These are phyloP conservation scores for Tylopilus balloui DNA, from an alignment of 768 basidiomycete species.

Conservation along the genomic window DNA sequence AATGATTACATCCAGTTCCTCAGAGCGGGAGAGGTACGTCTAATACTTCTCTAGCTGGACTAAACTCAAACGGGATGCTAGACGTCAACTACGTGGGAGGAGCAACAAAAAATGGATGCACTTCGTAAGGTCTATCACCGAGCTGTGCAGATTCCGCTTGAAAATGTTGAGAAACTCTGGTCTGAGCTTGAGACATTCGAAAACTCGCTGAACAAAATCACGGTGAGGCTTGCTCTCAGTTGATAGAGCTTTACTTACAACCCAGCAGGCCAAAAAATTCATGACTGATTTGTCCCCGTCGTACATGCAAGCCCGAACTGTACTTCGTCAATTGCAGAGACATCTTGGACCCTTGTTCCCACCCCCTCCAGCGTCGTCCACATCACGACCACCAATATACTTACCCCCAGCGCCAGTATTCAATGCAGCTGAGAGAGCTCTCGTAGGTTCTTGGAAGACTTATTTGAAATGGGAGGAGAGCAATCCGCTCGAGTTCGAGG, in stretches of 20 bases:
- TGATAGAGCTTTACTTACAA: slow-evolving; percentile 9
- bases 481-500: slow-evolving; percentile 91
- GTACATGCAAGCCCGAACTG: slow-evolving; percentile 92
- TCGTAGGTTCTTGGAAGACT: slow-evolving; percentile 83
- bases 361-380: slow-evolving; percentile 40
- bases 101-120: slow-evolving; percentile 91
- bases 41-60: not conserved
- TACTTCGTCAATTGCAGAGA: slow-evolving; percentile 76
- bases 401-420: slow-evolving; percentile 73
- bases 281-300: slow-evolving; percentile 87
- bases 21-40: slow-evolving; percentile 66
- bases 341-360: slow-evolving; percentile 61
- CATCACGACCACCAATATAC: slow-evolving; percentile 42
- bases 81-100: slow-evolving; percentile 88
- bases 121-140: slow-evolving; percentile 90
- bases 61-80: slow-evolving; percentile 21
- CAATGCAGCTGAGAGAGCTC: slow-evolving; percentile 61
- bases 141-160: slow-evolving; percentile 90
- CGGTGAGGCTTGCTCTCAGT: slow-evolving; percentile 38
- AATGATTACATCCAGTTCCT: slow-evolving; percentile 90
- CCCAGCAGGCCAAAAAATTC: slow-evolving; percentile 83
- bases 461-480: slow-evolving; percentile 95
- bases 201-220: slow-evolving; percentile 81
- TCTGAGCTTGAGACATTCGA: slow-evolving; percentile 92
- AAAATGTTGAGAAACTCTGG: slow-evolving; percentile 92